These are phyloP conservation scores for Phytopythium vexans DNA, from an alignment of 352 stramenopile species.

Conservation along the genomic window DNA sequence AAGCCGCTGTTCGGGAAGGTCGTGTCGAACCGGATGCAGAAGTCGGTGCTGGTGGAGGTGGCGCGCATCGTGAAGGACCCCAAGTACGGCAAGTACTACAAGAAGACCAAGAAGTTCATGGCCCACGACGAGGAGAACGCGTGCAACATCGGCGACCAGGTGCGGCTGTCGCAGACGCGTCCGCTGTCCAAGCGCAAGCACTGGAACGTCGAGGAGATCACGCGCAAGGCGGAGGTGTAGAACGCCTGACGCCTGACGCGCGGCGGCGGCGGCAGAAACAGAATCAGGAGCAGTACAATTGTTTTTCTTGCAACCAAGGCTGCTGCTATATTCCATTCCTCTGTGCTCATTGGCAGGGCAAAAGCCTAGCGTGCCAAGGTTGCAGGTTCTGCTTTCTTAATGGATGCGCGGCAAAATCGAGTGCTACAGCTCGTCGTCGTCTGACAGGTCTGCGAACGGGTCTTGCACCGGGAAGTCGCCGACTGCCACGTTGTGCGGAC, in stretches of 20 bases:
- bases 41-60: constrained; percentile 95
- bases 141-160: constrained; percentile 90
- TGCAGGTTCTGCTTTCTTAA: not conserved
- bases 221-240: constrained; percentile 84
- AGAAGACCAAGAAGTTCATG: constrained; percentile 97
- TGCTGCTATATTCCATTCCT: constrained; percentile 1
- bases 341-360: not conserved
- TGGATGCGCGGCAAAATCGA: not conserved
- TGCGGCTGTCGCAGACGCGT: constrained; percentile 70
- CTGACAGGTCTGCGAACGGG: constrained; percentile 68
- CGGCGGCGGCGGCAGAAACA: constrained; percentile 2
- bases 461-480: constrained; percentile 92
- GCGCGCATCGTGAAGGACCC: constrained; percentile 92
- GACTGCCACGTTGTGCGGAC: constrained; percentile 91
- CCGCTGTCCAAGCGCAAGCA: constrained; percentile 86
- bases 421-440: constrained; percentile 71
- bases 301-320: not conserved
- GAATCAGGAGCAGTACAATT: not conserved
- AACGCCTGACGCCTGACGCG: not conserved
- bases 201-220: constrained; percentile 90
- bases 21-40: constrained; percentile 96
- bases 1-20: constrained; percentile 94
- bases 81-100: constrained; percentile 94
- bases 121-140: constrained; percentile 94
- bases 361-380: too few species aligned